phyloP scores from a whole-genome alignment of 2,329 filamentous ascomycete genomes.

The Aspergillus awamori region DNA sequence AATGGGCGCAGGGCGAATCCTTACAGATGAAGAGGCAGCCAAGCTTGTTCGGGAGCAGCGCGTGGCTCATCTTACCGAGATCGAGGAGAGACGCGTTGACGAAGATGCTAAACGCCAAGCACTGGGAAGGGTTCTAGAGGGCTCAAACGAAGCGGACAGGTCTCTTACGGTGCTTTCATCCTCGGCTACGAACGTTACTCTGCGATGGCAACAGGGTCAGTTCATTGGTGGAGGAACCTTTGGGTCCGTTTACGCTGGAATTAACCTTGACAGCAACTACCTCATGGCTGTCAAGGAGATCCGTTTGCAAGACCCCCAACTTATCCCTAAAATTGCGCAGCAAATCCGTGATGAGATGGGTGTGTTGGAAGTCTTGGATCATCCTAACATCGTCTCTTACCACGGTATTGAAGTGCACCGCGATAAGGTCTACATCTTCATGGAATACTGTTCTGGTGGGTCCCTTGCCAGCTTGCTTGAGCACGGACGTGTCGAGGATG shows the following conservation, averaged over 20 bases:
- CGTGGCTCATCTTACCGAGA: slow-evolving; percentile 69
- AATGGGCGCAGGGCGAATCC: slow-evolving; percentile 72
- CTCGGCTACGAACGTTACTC: slow-evolving; percentile 89
- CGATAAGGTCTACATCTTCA: slow-evolving; percentile 99
- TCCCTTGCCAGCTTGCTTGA: slow-evolving; percentile 88
- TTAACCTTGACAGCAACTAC: slow-evolving; percentile 94
- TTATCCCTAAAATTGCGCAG: slow-evolving; percentile 89
- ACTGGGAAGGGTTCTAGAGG: slow-evolving; percentile 87
- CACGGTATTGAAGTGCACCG: slow-evolving; percentile 97
- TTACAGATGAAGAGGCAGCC: slow-evolving; percentile 84
- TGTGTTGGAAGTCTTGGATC: slow-evolving; percentile 90
- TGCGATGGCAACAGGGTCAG: slow-evolving; percentile 98
- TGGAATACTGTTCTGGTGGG: slow-evolving; percentile 98
- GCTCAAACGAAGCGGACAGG: slow-evolving; percentile 91
- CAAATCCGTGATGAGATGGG: slow-evolving; percentile 98
- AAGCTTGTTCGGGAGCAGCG: slow-evolving; percentile 75
- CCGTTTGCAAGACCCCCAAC: slow-evolving; percentile 89
- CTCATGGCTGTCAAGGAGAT: slow-evolving; percentile 99
- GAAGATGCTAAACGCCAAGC: slow-evolving; percentile 84
- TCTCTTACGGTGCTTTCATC: slow-evolving; percentile 92
- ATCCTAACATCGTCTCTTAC: slow-evolving; percentile 97
- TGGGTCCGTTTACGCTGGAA: slow-evolving; percentile 94
- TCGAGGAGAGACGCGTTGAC: slow-evolving; percentile 77
- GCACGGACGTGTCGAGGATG: slow-evolving; percentile 95
- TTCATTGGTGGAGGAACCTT: slow-evolving; percentile 97